These are phyloP conservation scores for Kurtzmaniella quercitrusa DNA, from an alignment of 1,139 yeast species.

Conservation along the genomic window DNA sequence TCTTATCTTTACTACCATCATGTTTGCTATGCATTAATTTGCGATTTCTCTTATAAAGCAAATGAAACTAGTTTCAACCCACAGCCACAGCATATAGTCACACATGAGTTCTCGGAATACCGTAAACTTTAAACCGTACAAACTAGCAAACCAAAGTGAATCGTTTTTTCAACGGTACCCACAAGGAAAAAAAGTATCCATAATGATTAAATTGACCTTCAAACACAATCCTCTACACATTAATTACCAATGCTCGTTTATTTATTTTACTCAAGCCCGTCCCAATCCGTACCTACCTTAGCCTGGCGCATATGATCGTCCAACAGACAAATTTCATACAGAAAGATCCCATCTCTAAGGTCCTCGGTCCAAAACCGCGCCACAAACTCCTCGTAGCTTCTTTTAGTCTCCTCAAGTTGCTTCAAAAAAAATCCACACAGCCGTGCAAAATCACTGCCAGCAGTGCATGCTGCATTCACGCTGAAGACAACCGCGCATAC, in stretches of 20 bases:
- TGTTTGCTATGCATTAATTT: too few relatives aligned
- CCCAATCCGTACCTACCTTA: not conserved
- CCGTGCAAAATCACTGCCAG: conserved; percentile 1
- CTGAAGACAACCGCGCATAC: not conserved
- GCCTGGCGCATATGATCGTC: conserved; percentile 6
- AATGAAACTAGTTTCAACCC: too few relatives aligned
- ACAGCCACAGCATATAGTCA: too few relatives aligned
- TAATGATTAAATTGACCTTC: too few relatives aligned
- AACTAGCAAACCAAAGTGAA: too few relatives aligned
- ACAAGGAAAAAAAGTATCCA: too few relatives aligned
- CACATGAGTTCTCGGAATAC: too few relatives aligned
- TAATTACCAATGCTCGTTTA: not conserved
- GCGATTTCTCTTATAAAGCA: too few relatives aligned
- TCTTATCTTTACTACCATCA: too few relatives aligned
- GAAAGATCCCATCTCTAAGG: conserved; percentile 1
- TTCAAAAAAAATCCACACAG: conserved; percentile 1
- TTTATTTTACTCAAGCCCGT: not conserved
- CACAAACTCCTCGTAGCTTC: conserved; percentile 6
- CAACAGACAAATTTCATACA: conserved; percentile 9
- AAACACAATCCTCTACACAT: not conserved
- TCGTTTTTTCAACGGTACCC: too few relatives aligned
- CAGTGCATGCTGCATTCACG: not conserved
- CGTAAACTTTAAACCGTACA: too few relatives aligned
- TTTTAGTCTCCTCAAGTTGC: conserved; percentile 6
- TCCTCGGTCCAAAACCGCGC: not conserved